Percentiles rank a stretch among this genome's conserved stretches.
Evolutionary conservation across 306 rosid species (phyloP).

Genomic region (Senna siamea): DNA sequence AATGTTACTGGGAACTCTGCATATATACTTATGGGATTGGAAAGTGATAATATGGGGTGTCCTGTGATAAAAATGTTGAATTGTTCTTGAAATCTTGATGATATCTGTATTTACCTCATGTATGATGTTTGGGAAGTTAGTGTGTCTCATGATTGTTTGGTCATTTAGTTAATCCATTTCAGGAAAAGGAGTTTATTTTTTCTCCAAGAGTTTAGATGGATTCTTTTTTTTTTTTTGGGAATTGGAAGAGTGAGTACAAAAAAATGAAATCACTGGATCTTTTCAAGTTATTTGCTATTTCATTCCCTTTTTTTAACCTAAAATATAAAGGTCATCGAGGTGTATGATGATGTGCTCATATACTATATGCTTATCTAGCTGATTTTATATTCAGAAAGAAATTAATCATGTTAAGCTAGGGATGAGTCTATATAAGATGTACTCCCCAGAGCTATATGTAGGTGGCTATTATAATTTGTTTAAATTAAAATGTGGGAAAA

Average conservation of each 20-base stretch:
- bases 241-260: background rate
- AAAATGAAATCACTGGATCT: constrained; percentile 4
- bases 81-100: constrained; percentile 1
- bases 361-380: background rate
- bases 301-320: background rate
- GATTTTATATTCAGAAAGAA: background rate
- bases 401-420: constrained; percentile 13
- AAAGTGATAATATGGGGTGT: background rate
- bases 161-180: constrained; percentile 35
- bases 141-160: constrained; percentile 7
- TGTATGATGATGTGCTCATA: constrained; percentile 13
- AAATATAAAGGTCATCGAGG: constrained; percentile 8
- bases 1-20: constrained; percentile 16
- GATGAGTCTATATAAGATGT: constrained; percentile 13
- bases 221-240: background rate
- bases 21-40: constrained; percentile 20
- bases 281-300: background rate
- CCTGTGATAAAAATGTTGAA: background rate
- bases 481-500: constrained; percentile 23
- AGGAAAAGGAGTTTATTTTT: constrained; percentile 3
- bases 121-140: background rate
- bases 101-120: background rate
- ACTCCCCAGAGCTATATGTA: background rate
- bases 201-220: background rate
- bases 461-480: background rate